Base-by-base conservation (phyloP, 2,329 filamentous ascomycete species). In the Madurella mycetomatis region DNA sequence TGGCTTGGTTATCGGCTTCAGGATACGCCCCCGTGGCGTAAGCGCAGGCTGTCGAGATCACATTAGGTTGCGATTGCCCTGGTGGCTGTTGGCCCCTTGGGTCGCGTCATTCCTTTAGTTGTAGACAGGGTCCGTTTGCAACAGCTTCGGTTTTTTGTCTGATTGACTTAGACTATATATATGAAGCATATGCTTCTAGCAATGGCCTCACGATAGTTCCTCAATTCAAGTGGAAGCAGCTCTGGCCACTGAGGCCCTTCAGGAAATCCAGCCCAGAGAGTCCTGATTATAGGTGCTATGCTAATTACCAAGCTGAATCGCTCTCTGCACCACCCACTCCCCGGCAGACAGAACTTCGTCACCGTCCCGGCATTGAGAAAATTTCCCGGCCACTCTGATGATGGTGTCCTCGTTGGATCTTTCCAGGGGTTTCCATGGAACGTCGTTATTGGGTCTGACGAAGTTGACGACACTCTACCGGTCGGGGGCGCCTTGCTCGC, bases 391-490 rank as follows among this genome's bases (percentile, higher is more conserved):
- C 9, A 54, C 55, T 8, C 39, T 51, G 2, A 53, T 46, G 9
- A n/a, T n/a, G 2, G 25, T 15, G 41, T 45, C 52, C 19, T 37
- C 15, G 13, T 47, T 53, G 17, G 55, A 55, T 17, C 41, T 43
- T 9, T 19, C 41, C 4, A 55, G 41, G 12, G 57, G 57, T 52
- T 63, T 63, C 7, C 66, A 70, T 67, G 12, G 45, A 42, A 62
- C 64, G 17, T 63, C 43, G 43, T 70, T 64, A 47, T 70, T 65
- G 0, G 69, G 69, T 15, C 69, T 61, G 42, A 70, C 67, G 46
- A 70, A 71, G 52, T 71, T 70, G 2, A 70, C 69, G 42, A 70
- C 57, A 53, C 68, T 70, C 50, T 69, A 70, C 5, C 69, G 66
- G 31, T 67, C 59, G 49, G 49, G 66, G n/a, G 54, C 58, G 12